These are phyloP conservation scores for Niveomyces coronatus DNA, from an alignment of 2,329 filamentous ascomycete genomes.

Conservation along the genomic window DNA sequence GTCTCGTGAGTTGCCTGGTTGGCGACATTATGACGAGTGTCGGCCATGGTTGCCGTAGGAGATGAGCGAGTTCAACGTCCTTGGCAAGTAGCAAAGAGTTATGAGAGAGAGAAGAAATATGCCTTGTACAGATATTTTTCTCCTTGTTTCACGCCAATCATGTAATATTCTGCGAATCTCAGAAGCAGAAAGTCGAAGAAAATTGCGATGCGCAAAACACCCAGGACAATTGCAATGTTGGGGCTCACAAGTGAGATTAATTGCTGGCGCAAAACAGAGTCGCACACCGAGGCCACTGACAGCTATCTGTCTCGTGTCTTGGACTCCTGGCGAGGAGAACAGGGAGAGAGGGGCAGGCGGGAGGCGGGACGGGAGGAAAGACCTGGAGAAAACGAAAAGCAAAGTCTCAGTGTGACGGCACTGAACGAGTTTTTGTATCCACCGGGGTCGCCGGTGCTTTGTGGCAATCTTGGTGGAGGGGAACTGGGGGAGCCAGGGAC, in stretches of 20 bases:
- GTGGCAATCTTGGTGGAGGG: conserved; percentile 1
- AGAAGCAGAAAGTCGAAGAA: neutral
- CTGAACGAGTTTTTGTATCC: conserved; percentile 9
- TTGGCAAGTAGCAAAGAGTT: neutral
- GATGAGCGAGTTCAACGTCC: neutral
- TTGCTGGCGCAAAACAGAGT: conserved; percentile 4
- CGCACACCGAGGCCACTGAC: neutral
- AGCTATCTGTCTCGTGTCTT: too few relatives aligned
- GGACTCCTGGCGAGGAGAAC: neutral
- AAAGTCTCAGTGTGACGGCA: conserved; percentile 6
- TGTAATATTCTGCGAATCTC: conserved; percentile 2
- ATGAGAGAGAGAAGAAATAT: neutral
- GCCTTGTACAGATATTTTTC: neutral
- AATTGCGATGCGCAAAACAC: neutral
- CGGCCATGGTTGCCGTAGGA: conserved; percentile 1
- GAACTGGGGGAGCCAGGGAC: neutral
- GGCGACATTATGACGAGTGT: neutral
- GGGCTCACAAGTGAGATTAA: conserved; percentile 7
- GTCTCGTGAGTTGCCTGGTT: conserved; percentile 7
- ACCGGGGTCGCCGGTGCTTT: conserved; percentile 8
- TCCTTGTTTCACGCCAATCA: neutral
- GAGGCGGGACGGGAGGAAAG: conserved; percentile 3
- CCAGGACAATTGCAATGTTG: conserved; percentile 1
- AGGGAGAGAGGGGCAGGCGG: too few relatives aligned
- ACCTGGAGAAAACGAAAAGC: conserved; percentile 3